Percentiles rank a stretch among this genome's conserved stretches.
These are phyloP conservation scores for Botrytis byssoidea DNA, from an alignment of 2,329 filamentous ascomycete species.

Conservation along the genomic window DNA sequence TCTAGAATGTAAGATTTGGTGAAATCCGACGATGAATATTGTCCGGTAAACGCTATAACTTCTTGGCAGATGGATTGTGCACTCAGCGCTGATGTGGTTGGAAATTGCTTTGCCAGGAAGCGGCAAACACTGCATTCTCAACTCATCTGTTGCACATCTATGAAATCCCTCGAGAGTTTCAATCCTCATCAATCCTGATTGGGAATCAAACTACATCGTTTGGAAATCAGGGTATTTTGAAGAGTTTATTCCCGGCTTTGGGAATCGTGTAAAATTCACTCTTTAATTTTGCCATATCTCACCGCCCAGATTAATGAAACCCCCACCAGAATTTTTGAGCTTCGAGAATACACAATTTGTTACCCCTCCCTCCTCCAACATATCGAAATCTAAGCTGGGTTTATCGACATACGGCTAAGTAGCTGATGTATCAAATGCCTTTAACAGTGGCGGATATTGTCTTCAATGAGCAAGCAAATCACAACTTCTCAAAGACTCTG, in stretches of 20 bases:
- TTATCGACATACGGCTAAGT: not conserved
- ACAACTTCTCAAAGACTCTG: conserved; percentile 68
- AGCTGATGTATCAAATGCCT: conserved; percentile 28
- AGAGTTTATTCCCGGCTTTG: not conserved
- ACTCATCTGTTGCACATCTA: not conserved
- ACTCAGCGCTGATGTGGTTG: not conserved
- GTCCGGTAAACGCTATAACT: not conserved
- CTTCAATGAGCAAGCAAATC: conserved; percentile 51
- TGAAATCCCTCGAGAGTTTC: too few relatives aligned
- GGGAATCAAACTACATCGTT: not conserved
- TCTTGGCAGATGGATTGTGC: conserved; percentile 1
- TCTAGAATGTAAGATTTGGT: conserved; percentile 4
- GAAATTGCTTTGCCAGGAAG: not conserved
- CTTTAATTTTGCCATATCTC: conserved; percentile 3
- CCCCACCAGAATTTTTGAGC: conserved; percentile 4
- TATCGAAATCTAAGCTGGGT: not conserved
- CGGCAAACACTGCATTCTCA: too few relatives aligned
- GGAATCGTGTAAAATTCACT: not conserved
- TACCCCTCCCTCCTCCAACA: not conserved
- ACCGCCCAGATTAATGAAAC: not conserved
- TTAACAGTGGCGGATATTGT: conserved; percentile 47
- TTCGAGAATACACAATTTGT: not conserved
- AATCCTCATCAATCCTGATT: not conserved
- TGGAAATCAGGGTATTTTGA: not conserved
- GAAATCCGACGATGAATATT: not conserved